Evolutionary conservation across 2,329 filamentous ascomycete genomes (phyloP).

Genomic region (Botrytis byssoidea): DNA sequence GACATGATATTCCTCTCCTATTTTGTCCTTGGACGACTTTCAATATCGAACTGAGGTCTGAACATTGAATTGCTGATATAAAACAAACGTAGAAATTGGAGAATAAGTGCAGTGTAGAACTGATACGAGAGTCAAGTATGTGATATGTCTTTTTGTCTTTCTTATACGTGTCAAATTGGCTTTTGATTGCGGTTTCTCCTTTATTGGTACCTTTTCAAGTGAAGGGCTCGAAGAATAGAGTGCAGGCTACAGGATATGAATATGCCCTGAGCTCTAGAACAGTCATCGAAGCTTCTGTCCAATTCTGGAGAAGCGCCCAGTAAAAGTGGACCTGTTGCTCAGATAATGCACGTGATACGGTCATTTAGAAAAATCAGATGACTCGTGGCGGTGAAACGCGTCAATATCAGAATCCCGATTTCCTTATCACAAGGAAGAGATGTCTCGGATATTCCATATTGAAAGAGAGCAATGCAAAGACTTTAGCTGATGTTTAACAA

Average conservation of each 20-base stretch:
- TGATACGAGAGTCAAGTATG: neutral
- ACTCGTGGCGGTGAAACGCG: neutral
- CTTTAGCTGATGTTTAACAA: neutral
- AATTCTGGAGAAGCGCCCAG: neutral
- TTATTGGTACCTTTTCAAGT: constrained; percentile 1
- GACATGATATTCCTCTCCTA: constrained; percentile 6
- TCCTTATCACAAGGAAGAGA: neutral
- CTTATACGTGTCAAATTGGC: neutral
- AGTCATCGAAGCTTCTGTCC: constrained; percentile 19
- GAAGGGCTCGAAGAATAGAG: neutral
- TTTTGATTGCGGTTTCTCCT: neutral
- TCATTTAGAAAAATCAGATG: neutral
- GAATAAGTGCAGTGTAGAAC: neutral
- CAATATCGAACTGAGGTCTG: constrained; percentile 9
- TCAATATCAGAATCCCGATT: neutral
- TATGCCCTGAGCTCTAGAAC: constrained; percentile 11
- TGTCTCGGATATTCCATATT: neutral
- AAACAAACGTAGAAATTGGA: neutral
- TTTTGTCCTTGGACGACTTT: constrained; percentile 11
- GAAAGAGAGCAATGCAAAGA: neutral
- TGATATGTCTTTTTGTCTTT: neutral
- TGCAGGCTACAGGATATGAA: neutral
- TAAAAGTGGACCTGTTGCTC: neutral
- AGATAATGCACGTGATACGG: neutral
- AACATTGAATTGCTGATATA: constrained; percentile 14